Percentiles rank a stretch among this genome's conserved stretches.
Conservation (phyloP, 768 basidiomycete genomes). For the Naganishia randhawae region DNA sequence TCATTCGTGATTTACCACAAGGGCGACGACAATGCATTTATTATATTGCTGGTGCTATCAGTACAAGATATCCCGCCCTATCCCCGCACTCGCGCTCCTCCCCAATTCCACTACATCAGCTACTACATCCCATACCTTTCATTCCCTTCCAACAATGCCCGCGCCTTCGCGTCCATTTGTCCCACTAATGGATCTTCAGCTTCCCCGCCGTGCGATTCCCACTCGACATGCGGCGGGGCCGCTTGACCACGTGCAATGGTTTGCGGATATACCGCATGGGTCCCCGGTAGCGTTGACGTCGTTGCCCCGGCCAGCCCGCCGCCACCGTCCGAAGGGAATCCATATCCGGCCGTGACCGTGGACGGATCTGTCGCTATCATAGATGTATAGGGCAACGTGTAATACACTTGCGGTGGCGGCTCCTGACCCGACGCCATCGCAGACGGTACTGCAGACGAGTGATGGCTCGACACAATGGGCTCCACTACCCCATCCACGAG, state of each 20-base stretch:
- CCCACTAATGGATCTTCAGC: constrained; percentile 12
- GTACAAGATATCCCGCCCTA: too few species aligned
- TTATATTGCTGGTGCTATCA: too few species aligned
- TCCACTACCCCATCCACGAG: constrained; percentile 1
- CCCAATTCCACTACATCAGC: too few species aligned
- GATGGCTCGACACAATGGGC: not conserved
- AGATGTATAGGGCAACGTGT: constrained; percentile 3
- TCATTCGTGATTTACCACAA: constrained; percentile 16
- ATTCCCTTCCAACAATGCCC: constrained; percentile 27
- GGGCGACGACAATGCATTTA: too few species aligned
- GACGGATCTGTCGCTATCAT: not conserved
- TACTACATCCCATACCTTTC: too few species aligned
- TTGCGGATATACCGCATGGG: not conserved
- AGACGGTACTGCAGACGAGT: not conserved
- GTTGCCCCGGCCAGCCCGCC: not conserved
- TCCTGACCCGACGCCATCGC: not conserved
- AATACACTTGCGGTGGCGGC: constrained; percentile 3
- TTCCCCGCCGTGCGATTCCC: constrained; percentile 1
- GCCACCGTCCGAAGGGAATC: not conserved
- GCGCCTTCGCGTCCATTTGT: constrained; percentile 30
- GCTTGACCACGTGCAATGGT: not conserved
- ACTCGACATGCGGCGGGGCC: not conserved
- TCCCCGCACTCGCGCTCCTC: too few species aligned
- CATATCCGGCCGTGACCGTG: not conserved
- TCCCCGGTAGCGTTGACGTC: not conserved